Conservation (phyloP, 202 grass and related monocot genomes). For the Tripidium arundinaceum region DNA sequence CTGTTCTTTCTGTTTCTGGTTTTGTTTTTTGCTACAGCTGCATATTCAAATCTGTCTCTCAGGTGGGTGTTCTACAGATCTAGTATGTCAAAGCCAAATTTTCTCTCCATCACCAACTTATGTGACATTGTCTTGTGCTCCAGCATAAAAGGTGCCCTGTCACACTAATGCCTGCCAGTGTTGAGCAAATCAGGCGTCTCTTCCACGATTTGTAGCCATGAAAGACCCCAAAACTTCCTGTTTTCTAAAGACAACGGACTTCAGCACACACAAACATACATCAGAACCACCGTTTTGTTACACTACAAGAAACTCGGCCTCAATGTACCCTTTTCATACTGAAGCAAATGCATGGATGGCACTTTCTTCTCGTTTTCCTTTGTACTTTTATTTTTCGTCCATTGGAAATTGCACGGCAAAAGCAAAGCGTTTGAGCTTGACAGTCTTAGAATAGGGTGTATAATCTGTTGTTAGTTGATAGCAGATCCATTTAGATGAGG, state of each 20-base stretch:
- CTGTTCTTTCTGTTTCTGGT: constrained; percentile 90
- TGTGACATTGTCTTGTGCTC: constrained; percentile 5
- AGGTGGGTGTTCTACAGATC: constrained; percentile 42
- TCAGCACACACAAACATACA: background rate
- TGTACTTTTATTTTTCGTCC: background rate
- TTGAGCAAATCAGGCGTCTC: constrained; percentile 89
- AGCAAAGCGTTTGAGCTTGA: background rate
- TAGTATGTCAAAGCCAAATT: background rate
- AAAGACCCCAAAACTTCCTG: background rate
- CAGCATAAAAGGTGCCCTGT: constrained; percentile 92
- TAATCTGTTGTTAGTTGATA: constrained; percentile 17
- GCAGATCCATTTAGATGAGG: background rate
- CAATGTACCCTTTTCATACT: background rate
- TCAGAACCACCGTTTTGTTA: constrained; percentile 1
- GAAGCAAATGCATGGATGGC: background rate
- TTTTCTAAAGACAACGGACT: background rate
- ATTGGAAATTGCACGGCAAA: background rate
- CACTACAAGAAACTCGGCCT: background rate
- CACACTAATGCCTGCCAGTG: constrained; percentile 64
- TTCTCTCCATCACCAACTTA: background rate
- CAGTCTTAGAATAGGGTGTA: background rate
- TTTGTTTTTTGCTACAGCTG: constrained; percentile 98
- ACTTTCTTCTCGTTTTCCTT: background rate
- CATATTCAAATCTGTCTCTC: constrained; percentile 91
- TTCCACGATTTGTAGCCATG: constrained; percentile 84